Base-by-base conservation (phyloP, 768 basidiomycete species). In the Pleurotus eryngii region DNA sequence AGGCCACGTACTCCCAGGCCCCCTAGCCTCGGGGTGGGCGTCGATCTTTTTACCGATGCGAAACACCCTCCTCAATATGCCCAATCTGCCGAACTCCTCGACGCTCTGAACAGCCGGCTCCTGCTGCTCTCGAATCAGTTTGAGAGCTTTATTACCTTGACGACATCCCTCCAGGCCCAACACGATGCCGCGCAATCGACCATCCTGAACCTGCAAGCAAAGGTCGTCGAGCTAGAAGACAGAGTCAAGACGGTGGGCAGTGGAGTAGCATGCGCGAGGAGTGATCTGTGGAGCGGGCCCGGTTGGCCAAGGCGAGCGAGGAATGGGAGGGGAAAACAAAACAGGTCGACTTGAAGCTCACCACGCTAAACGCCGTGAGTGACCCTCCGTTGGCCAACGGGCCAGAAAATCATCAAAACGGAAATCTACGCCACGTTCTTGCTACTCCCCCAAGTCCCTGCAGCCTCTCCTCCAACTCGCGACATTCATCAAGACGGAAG, bases 1-100 rank as follows among this genome's bases (percentile, higher is more conserved):
- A 17, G 87, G 85, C 92, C 91, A 3, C 76, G 81, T 6, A 95
- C 93, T 5, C 92, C 91, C 0, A 92, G 94, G 65, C 92, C 90
- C 4, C 83, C 82, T 11, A 76, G 75, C 48, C 80, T 81, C 72
- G 80, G 81, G 39, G 77, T 81, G 63, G 2, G 27, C 27, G 7
- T 7, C 2, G 8, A 30, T 9, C 27, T 30, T 1, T 63, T 61
- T 58, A 66, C 62, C 55, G 63, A 59, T 30, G 67, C 65, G 63
- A 67, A 72, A 15, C 68, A 68, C 2, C 70, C 58, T 60, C 70
- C 65, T 3, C 63, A 62, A 46, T 55, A 61, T 20, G 43, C 39
- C 20, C 51, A 64, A 6, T 49, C 55, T 3, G 59, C 66, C 1
- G 64, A 69, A 2, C 73, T 78, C 15, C 69, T 84, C 3, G 78